Conservation (phyloP, 257 asterid genomes). For the Nicotiana tabacum region DNA sequence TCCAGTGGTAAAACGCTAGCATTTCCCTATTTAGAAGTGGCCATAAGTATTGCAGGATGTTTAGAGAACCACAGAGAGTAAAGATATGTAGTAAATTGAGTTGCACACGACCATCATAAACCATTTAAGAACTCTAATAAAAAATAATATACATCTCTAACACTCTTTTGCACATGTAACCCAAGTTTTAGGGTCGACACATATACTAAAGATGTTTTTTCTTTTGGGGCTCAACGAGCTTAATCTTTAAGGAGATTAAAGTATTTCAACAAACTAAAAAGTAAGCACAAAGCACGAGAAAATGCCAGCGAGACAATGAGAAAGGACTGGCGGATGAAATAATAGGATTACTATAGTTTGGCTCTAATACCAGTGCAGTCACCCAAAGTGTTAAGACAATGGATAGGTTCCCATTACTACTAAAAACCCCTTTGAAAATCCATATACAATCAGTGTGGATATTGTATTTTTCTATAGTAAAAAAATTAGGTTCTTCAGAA, state of each 20-base stretch:
- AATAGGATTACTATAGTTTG: neutral
- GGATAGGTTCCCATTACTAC: neutral
- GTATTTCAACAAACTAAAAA: neutral
- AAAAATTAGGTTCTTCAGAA: neutral
- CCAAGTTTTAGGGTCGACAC: neutral
- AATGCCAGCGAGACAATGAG: neutral
- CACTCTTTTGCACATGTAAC: neutral
- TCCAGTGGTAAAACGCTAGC: conserved; percentile 40
- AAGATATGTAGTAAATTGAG: neutral
- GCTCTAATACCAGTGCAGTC: neutral
- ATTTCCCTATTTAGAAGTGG: conserved; percentile 34
- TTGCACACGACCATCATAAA: neutral
- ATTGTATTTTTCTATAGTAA: neutral
- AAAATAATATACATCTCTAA: neutral
- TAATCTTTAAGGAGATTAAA: neutral
- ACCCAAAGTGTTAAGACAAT: neutral
- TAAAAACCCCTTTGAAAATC: neutral
- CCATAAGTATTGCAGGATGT: neutral
- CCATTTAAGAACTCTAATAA: neutral
- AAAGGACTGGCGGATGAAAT: neutral
- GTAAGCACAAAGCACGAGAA: neutral
- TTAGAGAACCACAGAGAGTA: neutral
- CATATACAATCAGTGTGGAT: neutral
- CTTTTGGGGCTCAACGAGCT: neutral
- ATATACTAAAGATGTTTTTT: neutral